Conservation (phyloP, 2,329 filamentous ascomycete species). For the Pseudocercospora pini-densiflorae region DNA sequence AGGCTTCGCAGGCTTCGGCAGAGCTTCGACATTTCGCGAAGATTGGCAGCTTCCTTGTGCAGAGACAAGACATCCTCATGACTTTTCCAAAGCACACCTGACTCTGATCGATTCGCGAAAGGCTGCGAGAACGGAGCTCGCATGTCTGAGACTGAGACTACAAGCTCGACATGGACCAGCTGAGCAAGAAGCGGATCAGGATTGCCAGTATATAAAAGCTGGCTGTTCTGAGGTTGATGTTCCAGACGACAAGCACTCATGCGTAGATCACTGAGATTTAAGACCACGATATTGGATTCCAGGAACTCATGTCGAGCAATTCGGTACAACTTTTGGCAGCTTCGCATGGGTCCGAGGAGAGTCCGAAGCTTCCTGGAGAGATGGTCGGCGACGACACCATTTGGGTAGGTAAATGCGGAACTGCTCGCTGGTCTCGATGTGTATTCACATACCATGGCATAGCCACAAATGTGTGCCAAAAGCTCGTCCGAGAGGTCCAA, state of each 20-base stretch:
- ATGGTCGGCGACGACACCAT: slow-evolving; percentile 13
- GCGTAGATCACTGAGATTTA: slow-evolving; percentile 17
- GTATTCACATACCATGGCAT: slow-evolving; percentile 6
- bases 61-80: slow-evolving; percentile 7
- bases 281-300: slow-evolving; percentile 16
- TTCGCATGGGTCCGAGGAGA: slow-evolving; percentile 14
- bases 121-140: slow-evolving; percentile 18
- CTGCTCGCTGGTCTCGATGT: not conserved
- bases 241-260: slow-evolving; percentile 17
- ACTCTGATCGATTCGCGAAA: slow-evolving; percentile 8
- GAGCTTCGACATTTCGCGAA: not conserved
- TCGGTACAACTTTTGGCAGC: slow-evolving; percentile 7
- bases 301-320: slow-evolving; percentile 14
- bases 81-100: slow-evolving; percentile 10
- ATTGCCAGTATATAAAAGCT: slow-evolving; percentile 17
- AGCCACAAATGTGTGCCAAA: slow-evolving; percentile 13
- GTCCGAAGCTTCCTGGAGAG: slow-evolving; percentile 11
- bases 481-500: slow-evolving; percentile 19
- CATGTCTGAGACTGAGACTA: slow-evolving; percentile 16
- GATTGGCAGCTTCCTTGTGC: slow-evolving; percentile 10
- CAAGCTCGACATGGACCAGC: slow-evolving; percentile 14
- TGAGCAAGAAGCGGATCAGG: slow-evolving; percentile 11
- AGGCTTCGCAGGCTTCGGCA: slow-evolving; percentile 11
- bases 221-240: slow-evolving; percentile 5
- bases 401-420: not conserved